phyloP scores from a whole-genome alignment of 2,329 filamentous ascomycete species.

The Saccharata proteae region DNA sequence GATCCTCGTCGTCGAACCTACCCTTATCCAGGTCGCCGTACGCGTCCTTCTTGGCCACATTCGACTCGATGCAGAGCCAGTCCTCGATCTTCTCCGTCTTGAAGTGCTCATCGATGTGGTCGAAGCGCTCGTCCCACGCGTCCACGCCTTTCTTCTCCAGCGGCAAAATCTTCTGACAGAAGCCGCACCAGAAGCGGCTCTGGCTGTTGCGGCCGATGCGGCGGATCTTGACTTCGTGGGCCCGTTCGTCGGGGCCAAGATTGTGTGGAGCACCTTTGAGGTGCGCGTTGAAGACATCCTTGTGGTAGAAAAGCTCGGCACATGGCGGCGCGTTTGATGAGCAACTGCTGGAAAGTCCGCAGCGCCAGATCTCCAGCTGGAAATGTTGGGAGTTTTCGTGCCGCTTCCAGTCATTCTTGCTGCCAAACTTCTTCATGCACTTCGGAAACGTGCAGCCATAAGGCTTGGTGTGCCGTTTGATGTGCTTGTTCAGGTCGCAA shows the following conservation, averaged over 20 bases:
- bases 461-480: conserved; percentile 67
- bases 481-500: conserved; percentile 53
- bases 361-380: conserved; percentile 60
- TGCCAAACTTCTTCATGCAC: conserved; percentile 70
- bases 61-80: conserved; percentile 39
- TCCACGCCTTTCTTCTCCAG: conserved; percentile 38
- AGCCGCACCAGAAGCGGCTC: conserved; percentile 74
- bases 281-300: conserved; percentile 50
- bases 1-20: conserved; percentile 12
- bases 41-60: conserved; percentile 21
- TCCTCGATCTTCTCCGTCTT: conserved; percentile 43
- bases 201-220: conserved; percentile 54
- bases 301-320: conserved; percentile 44
- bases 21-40: conserved; percentile 12
- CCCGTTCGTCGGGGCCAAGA: no score
- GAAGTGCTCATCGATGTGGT: conserved; percentile 69
- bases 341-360: conserved; percentile 34
- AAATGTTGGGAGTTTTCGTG: conserved; percentile 76
- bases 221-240: conserved; percentile 44
- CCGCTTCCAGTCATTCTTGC: conserved; percentile 88
- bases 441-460: conserved; percentile 66
- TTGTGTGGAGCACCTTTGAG: no score
- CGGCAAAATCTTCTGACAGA: conserved; percentile 51
- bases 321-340: conserved; percentile 29
- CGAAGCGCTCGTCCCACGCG: conserved; percentile 48